Evolutionary conservation across 2,329 filamentous ascomycete genomes (phyloP).

Genomic region (Cordyceps cicadae): DNA sequence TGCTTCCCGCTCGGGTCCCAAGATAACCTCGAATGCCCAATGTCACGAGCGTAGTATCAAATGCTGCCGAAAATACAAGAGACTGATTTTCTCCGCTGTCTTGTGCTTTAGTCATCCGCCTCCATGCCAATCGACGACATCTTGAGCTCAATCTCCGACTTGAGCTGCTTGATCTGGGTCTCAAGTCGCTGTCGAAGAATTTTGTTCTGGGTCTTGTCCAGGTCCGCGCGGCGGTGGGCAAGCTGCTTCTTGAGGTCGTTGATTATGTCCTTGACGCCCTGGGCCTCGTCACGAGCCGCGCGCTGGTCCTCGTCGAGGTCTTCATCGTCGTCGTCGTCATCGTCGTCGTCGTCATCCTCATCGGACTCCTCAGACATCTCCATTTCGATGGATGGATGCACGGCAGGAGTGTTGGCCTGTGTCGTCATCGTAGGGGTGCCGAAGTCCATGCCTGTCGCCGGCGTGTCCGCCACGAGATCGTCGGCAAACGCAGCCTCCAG

Average conservation of each 20-base stretch:
- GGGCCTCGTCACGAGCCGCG: slow-evolving; percentile 40
- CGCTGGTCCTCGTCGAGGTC: slow-evolving; percentile 47
- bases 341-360: slow-evolving; percentile 38
- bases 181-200: slow-evolving; percentile 44
- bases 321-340: slow-evolving; percentile 45
- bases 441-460: slow-evolving; percentile 34
- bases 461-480: slow-evolving; percentile 31
- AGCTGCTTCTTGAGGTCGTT: slow-evolving; percentile 45
- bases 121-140: slow-evolving; percentile 36
- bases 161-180: slow-evolving; percentile 39
- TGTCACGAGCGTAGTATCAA: no score
- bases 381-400: slow-evolving; percentile 38
- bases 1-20: not conserved
- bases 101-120: slow-evolving; percentile 23
- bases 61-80: no score
- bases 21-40: not conserved
- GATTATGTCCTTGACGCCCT: slow-evolving; percentile 48
- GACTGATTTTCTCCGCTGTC: not conserved
- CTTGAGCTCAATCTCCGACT: slow-evolving; percentile 37
- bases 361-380: slow-evolving; percentile 38
- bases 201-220: slow-evolving; percentile 35
- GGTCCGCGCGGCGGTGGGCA: slow-evolving; percentile 34
- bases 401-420: slow-evolving; percentile 36
- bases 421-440: slow-evolving; percentile 37
- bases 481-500: slow-evolving; percentile 45